Evolutionary conservation across 2,329 filamentous ascomycete genomes (phyloP).

Genomic region (Neopestalotiopsis rosae): DNA sequence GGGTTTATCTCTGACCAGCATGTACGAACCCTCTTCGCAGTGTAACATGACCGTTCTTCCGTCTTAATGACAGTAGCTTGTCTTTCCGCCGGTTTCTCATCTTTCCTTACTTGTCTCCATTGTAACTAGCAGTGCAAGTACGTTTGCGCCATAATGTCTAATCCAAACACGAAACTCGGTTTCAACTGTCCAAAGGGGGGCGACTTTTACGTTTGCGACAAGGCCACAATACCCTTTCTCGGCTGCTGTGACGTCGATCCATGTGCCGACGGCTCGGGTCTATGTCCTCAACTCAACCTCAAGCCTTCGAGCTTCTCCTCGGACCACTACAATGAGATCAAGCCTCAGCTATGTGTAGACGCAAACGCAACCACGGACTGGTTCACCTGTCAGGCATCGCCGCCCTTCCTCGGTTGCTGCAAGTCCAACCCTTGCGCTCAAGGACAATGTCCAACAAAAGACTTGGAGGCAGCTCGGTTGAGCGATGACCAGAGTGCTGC

Average conservation of each 20-base stretch:
- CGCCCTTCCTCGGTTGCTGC: constrained; percentile 43
- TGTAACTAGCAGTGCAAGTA: not conserved
- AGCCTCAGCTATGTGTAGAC: constrained; percentile 37
- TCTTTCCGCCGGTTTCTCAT: not conserved
- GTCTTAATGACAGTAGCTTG: not conserved
- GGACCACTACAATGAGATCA: constrained; percentile 35
- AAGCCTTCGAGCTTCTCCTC: constrained; percentile 38
- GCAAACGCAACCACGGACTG: constrained; percentile 31
- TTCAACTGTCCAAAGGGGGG: constrained; percentile 37
- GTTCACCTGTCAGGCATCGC: constrained; percentile 37
- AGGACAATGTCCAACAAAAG: constrained; percentile 33
- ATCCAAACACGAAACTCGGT: constrained; percentile 26
- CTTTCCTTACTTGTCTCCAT: not conserved
- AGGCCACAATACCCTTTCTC: constrained; percentile 38
- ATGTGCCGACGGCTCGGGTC: constrained; percentile 38
- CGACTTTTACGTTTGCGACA: constrained; percentile 38
- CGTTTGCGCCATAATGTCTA: constrained; percentile 19
- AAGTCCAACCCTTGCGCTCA: constrained; percentile 36
- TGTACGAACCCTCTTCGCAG: not conserved
- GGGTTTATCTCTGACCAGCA: not conserved
- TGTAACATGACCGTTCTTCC: not conserved
- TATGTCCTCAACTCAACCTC: constrained; percentile 38
- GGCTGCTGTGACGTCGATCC: constrained; percentile 45
- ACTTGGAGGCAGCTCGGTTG: constrained; percentile 32
- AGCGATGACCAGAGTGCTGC: constrained; percentile 24